Evolutionary conservation across 73 alveolate genomes (phyloP).

Genomic region (Paramecium pentaurelia): DNA sequence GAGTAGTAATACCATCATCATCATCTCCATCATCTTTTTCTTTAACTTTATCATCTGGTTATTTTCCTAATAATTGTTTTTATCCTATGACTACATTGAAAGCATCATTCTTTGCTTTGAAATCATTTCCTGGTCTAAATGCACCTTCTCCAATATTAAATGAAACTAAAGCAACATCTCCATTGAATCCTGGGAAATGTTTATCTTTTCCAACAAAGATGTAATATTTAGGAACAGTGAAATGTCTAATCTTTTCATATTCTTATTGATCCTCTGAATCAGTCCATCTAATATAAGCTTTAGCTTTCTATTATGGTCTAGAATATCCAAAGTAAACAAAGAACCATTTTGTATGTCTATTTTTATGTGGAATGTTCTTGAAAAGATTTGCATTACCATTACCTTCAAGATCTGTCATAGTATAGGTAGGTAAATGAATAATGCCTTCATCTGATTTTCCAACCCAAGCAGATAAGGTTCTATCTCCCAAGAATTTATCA

Average conservation of each 20-base stretch:
- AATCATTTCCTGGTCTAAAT: conserved; percentile 33
- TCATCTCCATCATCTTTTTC: conserved; percentile 26
- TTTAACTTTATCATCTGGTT: conserved; percentile 15
- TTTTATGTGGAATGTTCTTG: conserved; percentile 24
- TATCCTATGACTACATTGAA: background rate
- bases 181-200: conserved; percentile 24
- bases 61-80: background rate
- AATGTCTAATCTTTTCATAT: conserved; percentile 11
- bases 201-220: conserved; percentile 41
- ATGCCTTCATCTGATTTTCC: conserved; percentile 20
- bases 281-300: conserved; percentile 33
- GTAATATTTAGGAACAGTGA: conserved; percentile 6
- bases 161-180: background rate
- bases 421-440: background rate
- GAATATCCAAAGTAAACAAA: conserved; percentile 35
- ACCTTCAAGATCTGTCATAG: background rate
- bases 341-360: conserved; percentile 17
- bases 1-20: background rate
- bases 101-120: background rate
- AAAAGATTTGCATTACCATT: conserved; percentile 29
- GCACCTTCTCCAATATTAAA: conserved; percentile 39
- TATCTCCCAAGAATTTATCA: conserved; percentile 20
- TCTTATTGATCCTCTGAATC: conserved; percentile 9
- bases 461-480: conserved; percentile 40
- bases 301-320: background rate